Base-by-base conservation (phyloP, 768 basidiomycete species). In the Favolaschia claudopus region DNA sequence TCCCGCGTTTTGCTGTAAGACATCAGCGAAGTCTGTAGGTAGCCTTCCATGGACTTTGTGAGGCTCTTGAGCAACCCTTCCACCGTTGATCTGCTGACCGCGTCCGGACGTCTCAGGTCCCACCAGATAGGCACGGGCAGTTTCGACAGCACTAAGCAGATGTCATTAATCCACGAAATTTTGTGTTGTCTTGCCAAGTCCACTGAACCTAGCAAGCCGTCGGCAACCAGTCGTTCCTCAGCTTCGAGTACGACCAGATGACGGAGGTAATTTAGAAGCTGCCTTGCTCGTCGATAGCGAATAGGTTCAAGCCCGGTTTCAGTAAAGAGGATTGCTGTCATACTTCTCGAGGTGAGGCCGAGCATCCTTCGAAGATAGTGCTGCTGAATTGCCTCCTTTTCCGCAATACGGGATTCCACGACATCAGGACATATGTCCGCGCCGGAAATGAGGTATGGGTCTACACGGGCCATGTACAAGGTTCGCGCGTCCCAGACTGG, bases 381-480 rank as follows among this genome's bases (percentile, higher is more conserved):
- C 15, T 54, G 34, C n/a, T 54, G 52, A 12, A 54, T 19, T 10
- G 32, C 52, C 14, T 54, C 52, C 15, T 43, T 17, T 13, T 54
- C 52, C 20, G 13, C 34, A 10, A 40, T 3, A 1, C 52, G 42
- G 2, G 25, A n/a, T 12, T 54, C 45, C 10, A 54, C 52, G 10
- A 54, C 33, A 37, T 54, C 52, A 7, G 52, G 52, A 27, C 52
- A 47, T 3, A 55, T 55, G 13, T 55, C 44, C 27, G 54, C 44
- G 1, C 37, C 54, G 1, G 54, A 55, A 15, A 33, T 55, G 3
- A 55, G 24, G 19, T 55, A 55, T 9, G 46, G 45, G 12, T 60
- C 59, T 9, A 60, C 53, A 4, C 46, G 28, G 2, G 59, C 59
- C 46, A 55, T 55, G 15, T 54, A 60, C n/a, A 60, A 45, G 2